Evolutionary conservation across 208 protist genomes (phyloP), one percentile per base, ranked within the genome.

Genomic region (Balamuthia mandrillaris): DNA sequence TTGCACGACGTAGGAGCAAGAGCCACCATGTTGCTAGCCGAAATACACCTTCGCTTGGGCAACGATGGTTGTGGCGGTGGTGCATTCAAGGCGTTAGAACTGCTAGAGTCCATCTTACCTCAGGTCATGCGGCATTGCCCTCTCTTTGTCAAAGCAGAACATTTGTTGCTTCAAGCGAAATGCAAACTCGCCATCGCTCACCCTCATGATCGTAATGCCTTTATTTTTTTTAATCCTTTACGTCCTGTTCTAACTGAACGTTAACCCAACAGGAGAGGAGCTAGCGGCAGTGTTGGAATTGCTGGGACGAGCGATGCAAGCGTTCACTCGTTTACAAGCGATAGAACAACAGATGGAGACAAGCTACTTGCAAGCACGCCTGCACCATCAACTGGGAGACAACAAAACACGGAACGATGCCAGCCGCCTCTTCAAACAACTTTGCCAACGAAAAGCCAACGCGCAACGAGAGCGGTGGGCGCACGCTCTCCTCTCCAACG

Each of bases 51-150:
- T 14, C 70, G 60, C 33, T 18, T 79, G 47, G 70, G 70, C 24
- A 60, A 79, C 47, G 6, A 29, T 0, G 33, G 42, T 27, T n/a
- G n/a, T n/a, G n/a, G n/a, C n/a, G n/a, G n/a, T n/a, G n/a, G n/a
- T n/a, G n/a, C n/a, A n/a, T n/a, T n/a, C n/a, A 56, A 79, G 33
- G 70, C 70, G 9, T 49, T 79, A 6, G 3, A 42, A 7, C 60
- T 49, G 0, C 21, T 79, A 18, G 16, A 79, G 18, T 21, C 70
- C 12, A 49, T 79, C 0, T n/a, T 79, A 1, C 47, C 70, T 16
- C 70, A 79, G 18, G 70, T 79, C 14, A 79, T 79, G 70, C 70
- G 60, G 47, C 70, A 79, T 35, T 79, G 70, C 16, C 70, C 70
- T 29, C 41, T 79, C 21, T 49, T 61, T 31, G 47, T 79, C 45